phyloP scores from a whole-genome alignment of 2,329 filamentous ascomycete species.

The Talaromyces amestolkiae region DNA sequence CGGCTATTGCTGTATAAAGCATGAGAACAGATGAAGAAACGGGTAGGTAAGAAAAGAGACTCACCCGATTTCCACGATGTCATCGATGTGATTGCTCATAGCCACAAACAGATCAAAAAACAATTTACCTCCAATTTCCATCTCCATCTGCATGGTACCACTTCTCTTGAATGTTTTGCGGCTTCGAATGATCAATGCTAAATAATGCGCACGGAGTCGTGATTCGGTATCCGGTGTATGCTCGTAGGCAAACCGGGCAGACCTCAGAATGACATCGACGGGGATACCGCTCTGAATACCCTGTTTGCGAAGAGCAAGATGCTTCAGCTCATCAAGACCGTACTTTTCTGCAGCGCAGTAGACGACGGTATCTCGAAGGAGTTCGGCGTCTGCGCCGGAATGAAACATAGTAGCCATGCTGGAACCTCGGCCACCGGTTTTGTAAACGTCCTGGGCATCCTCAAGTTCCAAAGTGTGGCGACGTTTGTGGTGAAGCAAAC shows the following conservation, averaged over 20 bases:
- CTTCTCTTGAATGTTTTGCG: constrained; percentile 97
- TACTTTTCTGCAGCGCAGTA: constrained; percentile 92
- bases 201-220: constrained; percentile 90
- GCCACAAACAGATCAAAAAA: constrained; percentile 99
- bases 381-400: constrained; percentile 67
- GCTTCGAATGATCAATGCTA: constrained; percentile 94
- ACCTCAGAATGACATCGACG: constrained; percentile 85
- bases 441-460: constrained; percentile 58
- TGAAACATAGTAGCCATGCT: constrained; percentile 77
- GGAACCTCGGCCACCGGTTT: constrained; percentile 58
- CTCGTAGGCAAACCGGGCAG: constrained; percentile 91
- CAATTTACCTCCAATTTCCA: constrained; percentile 91
- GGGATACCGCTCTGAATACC: constrained; percentile 90
- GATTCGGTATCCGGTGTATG: constrained; percentile 92
- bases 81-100: constrained; percentile 97
- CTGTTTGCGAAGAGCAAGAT: constrained; percentile 88
- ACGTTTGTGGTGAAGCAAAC: constrained; percentile 81
- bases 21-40: constrained; percentile 23
- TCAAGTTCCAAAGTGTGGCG: constrained; percentile 88
- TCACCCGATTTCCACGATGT: constrained; percentile 83
- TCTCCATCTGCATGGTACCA: constrained; percentile 98
- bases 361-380: constrained; percentile 88
- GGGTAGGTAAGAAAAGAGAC: constrained; percentile 36
- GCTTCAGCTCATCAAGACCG: constrained; percentile 88
- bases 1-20: constrained; percentile 47